A percentile compares a stretch with the other conserved stretches of the same genome.
phyloP scores from a whole-genome alignment of 176 grass and related monocot genomes.

The Phoenix dactylifera region DNA sequence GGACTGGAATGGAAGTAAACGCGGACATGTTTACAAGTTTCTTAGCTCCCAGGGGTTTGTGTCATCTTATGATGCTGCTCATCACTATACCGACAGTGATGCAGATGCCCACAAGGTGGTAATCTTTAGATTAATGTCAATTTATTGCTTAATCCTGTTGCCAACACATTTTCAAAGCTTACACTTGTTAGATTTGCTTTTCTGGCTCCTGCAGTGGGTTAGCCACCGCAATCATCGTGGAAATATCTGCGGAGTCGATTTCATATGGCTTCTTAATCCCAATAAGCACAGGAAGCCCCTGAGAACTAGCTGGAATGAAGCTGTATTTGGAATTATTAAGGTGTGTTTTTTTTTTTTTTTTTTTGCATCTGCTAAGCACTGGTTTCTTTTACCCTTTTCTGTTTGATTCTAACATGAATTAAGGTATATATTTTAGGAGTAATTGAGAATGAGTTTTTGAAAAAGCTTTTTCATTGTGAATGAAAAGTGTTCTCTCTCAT shows the following conservation, averaged over 20 bases:
- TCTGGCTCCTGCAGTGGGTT: conserved; percentile 51
- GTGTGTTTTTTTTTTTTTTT: conserved; percentile 45
- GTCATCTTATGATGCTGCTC: conserved; percentile 83
- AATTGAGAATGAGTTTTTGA: no score
- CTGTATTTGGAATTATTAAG: conserved; percentile 87
- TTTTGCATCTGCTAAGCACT: not conserved
- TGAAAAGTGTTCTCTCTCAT: no score
- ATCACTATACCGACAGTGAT: conserved; percentile 80
- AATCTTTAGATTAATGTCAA: conserved; percentile 17
- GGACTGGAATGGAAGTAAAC: conserved; percentile 95
- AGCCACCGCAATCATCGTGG: conserved; percentile 94
- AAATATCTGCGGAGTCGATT: conserved; percentile 90
- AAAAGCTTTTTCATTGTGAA: no score
- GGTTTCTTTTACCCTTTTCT: no score
- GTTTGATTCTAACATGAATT: no score
- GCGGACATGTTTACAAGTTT: conserved; percentile 92
- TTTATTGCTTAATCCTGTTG: conserved; percentile 5
- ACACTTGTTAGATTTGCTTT: not conserved
- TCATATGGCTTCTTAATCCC: conserved; percentile 95
- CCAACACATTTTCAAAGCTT: no score
- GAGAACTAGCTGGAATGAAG: conserved; percentile 94
- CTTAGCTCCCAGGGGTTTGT: conserved; percentile 80
- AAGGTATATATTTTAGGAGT: no score
- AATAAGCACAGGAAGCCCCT: conserved; percentile 60
- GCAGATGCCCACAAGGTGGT: conserved; percentile 86